Evolutionary conservation across 495 filamentous ascomycete genomes (phyloP).

Genomic region (Aspergillus carlsbadensis): DNA sequence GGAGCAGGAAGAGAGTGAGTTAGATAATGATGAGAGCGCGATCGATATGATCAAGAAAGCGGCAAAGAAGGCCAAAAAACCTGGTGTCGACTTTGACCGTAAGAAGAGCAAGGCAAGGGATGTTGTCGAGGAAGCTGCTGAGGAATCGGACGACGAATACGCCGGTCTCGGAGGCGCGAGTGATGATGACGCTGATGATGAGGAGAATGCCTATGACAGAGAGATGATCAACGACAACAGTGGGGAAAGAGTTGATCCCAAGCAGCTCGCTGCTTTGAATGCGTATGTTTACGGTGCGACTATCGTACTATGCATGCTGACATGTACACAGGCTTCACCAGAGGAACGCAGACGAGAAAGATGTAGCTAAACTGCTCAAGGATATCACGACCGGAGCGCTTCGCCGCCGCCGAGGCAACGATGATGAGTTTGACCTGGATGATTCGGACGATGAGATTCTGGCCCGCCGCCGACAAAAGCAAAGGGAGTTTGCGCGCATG

Average conservation of each 20-base stretch:
- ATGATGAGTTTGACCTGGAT: constrained; percentile 74
- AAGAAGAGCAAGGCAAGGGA: constrained; percentile 84
- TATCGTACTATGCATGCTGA: constrained; percentile 17
- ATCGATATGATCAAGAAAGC: constrained; percentile 79
- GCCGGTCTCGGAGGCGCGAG: constrained; percentile 88
- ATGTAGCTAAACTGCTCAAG: constrained; percentile 83
- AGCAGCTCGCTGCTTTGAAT: constrained; percentile 78
- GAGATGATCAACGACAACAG: constrained; percentile 90
- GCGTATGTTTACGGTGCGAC: constrained; percentile 60
- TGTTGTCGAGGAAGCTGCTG: constrained; percentile 89
- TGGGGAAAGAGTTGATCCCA: constrained; percentile 71
- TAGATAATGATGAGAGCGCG: constrained; percentile 52
- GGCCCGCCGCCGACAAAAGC: constrained; percentile 75
- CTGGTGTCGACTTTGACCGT: constrained; percentile 64
- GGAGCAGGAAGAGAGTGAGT: constrained; percentile 37
- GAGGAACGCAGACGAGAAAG: constrained; percentile 61
- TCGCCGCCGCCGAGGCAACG: constrained; percentile 71
- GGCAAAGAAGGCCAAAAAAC: constrained; percentile 57
- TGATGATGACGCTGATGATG: constrained; percentile 76
- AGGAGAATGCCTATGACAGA: constrained; percentile 67
- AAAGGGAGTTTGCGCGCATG: constrained; percentile 88
- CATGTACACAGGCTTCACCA: constrained; percentile 34
- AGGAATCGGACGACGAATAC: constrained; percentile 98
- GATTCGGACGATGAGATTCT: constrained; percentile 84
- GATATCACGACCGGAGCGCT: constrained; percentile 87